A percentile compares a stretch with the other conserved stretches of the same genome.
Evolutionary conservation across 2,329 filamentous ascomycete genomes (phyloP).

Genomic region (Fusarium phyllophilum): DNA sequence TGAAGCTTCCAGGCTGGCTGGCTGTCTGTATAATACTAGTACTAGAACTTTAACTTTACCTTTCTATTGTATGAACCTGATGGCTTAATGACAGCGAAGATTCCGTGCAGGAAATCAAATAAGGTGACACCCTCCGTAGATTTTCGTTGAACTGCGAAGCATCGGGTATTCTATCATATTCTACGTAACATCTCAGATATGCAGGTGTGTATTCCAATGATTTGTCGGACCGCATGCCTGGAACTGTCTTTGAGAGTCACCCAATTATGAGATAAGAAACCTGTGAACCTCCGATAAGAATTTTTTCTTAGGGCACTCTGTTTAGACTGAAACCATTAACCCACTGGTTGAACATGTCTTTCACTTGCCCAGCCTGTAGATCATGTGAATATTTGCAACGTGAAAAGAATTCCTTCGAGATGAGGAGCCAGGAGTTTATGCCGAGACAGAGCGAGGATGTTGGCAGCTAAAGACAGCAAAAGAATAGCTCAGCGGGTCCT

Average conservation of each 20-base stretch:
- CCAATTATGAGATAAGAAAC: background rate
- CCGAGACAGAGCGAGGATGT: constrained; percentile 42
- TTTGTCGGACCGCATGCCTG: background rate
- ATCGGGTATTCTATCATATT: background rate
- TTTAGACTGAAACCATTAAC: background rate
- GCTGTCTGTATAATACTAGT: background rate
- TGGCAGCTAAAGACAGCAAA: constrained; percentile 10
- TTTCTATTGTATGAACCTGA: background rate
- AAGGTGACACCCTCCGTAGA: background rate
- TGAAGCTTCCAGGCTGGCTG: background rate
- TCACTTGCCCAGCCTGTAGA: background rate
- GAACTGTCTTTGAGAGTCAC: background rate
- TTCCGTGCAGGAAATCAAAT: background rate
- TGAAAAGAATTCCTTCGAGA: constrained; percentile 9
- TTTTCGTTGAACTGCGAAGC: background rate
- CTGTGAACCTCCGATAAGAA: background rate
- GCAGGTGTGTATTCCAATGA: background rate
- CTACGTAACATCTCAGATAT: background rate
- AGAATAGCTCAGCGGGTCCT: constrained; percentile 40
- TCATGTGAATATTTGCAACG: constrained; percentile 19
- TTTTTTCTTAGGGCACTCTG: background rate
- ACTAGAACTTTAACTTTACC: background rate
- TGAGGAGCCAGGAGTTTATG: constrained; percentile 33
- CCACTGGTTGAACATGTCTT: background rate
- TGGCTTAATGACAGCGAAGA: background rate